These are phyloP conservation scores for Kluyveromyces aestuarii DNA, from an alignment of 805 yeast genomes.

Conservation along the genomic window DNA sequence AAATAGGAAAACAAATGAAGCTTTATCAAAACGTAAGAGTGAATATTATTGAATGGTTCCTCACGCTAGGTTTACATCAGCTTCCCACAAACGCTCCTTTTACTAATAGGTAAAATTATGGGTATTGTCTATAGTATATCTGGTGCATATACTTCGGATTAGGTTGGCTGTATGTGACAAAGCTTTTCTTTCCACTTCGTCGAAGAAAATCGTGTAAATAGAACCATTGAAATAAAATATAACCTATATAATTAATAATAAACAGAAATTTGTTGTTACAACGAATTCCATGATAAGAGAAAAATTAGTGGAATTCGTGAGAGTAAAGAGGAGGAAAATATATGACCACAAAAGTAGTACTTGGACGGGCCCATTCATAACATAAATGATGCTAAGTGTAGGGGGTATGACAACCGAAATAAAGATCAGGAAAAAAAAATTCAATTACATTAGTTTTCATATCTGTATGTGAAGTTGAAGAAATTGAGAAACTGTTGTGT, in stretches of 20 bases:
- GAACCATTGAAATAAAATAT: not conserved
- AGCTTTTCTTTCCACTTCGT: no score
- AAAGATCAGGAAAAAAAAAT: no score
- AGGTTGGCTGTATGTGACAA: no score
- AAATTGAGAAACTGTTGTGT: constrained; percentile 24
- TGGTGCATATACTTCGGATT: no score
- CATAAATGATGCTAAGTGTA: not conserved
- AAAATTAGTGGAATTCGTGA: not conserved
- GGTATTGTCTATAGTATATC: no score
- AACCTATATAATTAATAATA: not conserved
- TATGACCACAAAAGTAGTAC: not conserved
- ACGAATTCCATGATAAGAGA: not conserved
- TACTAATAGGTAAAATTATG: no score
- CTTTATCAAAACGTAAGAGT: no score
- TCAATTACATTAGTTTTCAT: constrained; percentile 1
- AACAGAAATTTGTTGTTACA: not conserved
- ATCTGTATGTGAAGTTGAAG: constrained; percentile 14
- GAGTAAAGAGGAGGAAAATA: not conserved
- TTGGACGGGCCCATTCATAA: not conserved
- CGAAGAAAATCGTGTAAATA: not conserved
- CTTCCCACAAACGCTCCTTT: no score
- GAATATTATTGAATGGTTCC: no score
- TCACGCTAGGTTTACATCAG: no score
- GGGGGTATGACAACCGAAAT: no score
- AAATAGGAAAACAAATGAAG: not conserved